Percentiles rank a stretch among this genome's conserved stretches.
These are phyloP conservation scores for Aspergillus ellipticus DNA, from an alignment of 495 filamentous ascomycete species.

Conservation along the genomic window DNA sequence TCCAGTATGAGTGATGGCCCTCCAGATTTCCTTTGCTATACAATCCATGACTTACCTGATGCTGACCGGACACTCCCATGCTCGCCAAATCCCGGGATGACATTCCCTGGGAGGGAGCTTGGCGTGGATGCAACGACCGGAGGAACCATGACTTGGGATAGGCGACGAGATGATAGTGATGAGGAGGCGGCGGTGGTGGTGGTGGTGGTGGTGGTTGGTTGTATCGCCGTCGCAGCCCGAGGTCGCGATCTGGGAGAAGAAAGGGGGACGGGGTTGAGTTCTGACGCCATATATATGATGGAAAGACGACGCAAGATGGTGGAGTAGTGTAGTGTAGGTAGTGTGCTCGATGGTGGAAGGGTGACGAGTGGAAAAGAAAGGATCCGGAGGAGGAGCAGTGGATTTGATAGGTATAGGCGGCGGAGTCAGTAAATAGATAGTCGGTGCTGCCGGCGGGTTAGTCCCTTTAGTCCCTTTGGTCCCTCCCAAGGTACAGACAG, in stretches of 20 bases:
- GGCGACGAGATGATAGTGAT: constrained; percentile 40
- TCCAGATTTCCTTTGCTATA: background rate
- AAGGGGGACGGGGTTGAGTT: constrained; percentile 57
- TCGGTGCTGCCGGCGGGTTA: too few species aligned
- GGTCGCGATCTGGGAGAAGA: constrained; percentile 44
- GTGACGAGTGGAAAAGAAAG: background rate
- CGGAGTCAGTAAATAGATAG: background rate
- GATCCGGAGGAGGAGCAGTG: background rate
- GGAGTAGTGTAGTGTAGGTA: too few species aligned
- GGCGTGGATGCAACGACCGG: constrained; percentile 36
- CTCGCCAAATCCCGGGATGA: constrained; percentile 36
- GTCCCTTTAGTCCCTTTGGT: too few species aligned
- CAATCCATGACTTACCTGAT: constrained; percentile 39
- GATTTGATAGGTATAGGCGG: background rate
- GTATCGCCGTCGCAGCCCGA: constrained; percentile 50
- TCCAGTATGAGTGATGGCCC: background rate
- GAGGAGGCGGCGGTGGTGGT: constrained; percentile 40
- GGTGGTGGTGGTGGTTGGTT: constrained; percentile 41
- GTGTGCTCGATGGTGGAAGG: background rate
- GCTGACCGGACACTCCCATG: constrained; percentile 56
- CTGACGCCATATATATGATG: constrained; percentile 49
- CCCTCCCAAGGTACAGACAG: too few species aligned
- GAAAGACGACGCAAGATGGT: background rate
- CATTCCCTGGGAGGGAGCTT: constrained; percentile 25
- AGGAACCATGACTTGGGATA: constrained; percentile 47